Conservation (phyloP, 208 protist species). For the Trichomonas vaginalis region DNA sequence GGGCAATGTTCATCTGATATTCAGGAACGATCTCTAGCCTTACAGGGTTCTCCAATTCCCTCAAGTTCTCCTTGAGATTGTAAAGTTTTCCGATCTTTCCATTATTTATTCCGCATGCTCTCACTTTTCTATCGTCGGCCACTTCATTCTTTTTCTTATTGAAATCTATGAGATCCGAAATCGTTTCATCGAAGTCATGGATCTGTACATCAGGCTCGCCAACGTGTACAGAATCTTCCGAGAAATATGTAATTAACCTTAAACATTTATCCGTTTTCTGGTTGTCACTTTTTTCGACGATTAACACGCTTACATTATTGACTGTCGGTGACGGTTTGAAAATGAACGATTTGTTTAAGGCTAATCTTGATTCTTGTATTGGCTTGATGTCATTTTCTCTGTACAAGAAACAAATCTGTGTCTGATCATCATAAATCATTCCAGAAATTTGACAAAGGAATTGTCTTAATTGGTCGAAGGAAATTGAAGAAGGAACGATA, state of each 20-base stretch:
- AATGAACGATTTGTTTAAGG: background rate
- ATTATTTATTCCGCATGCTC: background rate
- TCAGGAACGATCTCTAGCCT: background rate
- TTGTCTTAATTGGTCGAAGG: background rate
- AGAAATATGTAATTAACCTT: background rate
- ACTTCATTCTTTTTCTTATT: background rate
- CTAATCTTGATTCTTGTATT: background rate
- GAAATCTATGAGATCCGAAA: background rate
- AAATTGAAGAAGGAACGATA: background rate
- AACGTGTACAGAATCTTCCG: background rate
- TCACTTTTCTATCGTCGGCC: background rate
- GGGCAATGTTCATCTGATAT: background rate
- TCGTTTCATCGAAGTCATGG: background rate
- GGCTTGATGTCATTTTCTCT: background rate
- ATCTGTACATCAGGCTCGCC: background rate
- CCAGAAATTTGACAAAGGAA: background rate
- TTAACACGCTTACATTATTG: background rate
- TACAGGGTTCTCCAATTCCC: background rate
- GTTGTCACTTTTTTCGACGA: background rate
- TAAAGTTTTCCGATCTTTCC: background rate
- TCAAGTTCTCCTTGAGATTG: background rate
- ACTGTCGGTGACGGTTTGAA: background rate
- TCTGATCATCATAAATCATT: background rate
- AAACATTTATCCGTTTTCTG: background rate
- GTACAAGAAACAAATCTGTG: background rate